Evolutionary conservation across 768 basidiomycete species (phyloP).

Genomic region (Pholiota conissans): DNA sequence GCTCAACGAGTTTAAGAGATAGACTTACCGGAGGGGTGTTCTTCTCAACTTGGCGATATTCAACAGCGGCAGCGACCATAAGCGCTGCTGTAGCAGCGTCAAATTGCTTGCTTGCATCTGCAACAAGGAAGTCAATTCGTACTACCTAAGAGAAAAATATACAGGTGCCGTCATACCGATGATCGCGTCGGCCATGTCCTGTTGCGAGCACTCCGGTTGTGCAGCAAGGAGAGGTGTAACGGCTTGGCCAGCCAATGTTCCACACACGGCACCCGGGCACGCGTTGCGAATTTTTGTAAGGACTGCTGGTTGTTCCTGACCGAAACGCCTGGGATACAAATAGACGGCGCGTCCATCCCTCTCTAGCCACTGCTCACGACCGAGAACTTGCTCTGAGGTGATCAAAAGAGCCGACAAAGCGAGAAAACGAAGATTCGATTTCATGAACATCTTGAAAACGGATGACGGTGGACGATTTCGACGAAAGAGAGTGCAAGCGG

Average conservation of each 20-base stretch:
- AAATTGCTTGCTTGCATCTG: conserved; percentile 54
- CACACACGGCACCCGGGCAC: conserved; percentile 51
- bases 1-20: too few relatives aligned
- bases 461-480: background rate
- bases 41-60: conserved; percentile 59
- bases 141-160: background rate
- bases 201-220: conserved; percentile 54
- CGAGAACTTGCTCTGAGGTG: conserved; percentile 29
- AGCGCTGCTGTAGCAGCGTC: conserved; percentile 47
- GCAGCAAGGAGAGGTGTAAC: conserved; percentile 52
- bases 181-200: conserved; percentile 57
- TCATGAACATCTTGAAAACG: conserved; percentile 29
- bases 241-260: conserved; percentile 46
- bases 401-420: conserved; percentile 28
- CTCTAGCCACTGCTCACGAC: conserved; percentile 49
- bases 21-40: conserved; percentile 54
- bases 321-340: conserved; percentile 54
- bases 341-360: conserved; percentile 43
- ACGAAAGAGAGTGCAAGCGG: conserved; percentile 1
- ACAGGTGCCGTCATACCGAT: conserved; percentile 41
- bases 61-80: conserved; percentile 52
- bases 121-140: background rate
- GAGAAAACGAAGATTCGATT: conserved; percentile 24
- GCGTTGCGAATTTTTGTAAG: conserved; percentile 44
- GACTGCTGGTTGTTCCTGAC: conserved; percentile 49